Evolutionary conservation across 768 basidiomycete species (phyloP).

Genomic region (Pisolithus marmoratus): DNA sequence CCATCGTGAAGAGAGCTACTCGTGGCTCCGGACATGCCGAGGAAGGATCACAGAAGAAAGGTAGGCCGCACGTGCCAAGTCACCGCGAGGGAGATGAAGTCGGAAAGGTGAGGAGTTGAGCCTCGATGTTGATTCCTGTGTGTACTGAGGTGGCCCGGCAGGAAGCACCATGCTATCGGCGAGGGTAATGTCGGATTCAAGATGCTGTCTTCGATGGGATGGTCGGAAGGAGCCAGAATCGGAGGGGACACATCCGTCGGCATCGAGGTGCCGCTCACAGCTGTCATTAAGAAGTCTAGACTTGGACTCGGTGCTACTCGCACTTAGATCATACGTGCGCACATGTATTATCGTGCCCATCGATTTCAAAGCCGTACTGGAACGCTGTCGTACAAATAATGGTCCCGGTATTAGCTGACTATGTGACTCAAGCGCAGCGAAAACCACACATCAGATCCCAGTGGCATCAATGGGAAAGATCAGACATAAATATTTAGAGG

Average conservation of each 20-base stretch:
- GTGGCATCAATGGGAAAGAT: background rate
- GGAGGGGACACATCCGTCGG: slow-evolving; percentile 54
- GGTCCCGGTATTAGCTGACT: too few species aligned
- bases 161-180: slow-evolving; percentile 79
- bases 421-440: too few species aligned
- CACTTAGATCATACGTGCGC: background rate
- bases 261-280: slow-evolving; percentile 70
- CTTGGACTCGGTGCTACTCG: slow-evolving; percentile 68
- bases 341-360: too few species aligned
- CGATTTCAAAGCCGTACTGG: too few species aligned
- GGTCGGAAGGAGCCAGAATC: slow-evolving; percentile 77
- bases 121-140: background rate
- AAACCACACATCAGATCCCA: background rate
- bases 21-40: slow-evolving; percentile 22
- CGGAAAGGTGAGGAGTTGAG: slow-evolving; percentile 42
- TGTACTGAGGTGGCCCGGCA: slow-evolving; percentile 18
- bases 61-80: slow-evolving; percentile 30
- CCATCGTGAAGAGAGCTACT: slow-evolving; percentile 32
- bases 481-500: background rate
- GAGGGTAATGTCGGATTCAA: slow-evolving; percentile 79
- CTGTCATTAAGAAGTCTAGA: slow-evolving; percentile 83
- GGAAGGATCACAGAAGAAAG: slow-evolving; percentile 10
- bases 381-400: too few species aligned
- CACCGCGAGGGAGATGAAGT: slow-evolving; percentile 85
- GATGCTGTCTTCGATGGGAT: slow-evolving; percentile 88